These are phyloP conservation scores for Pichia californica DNA, from an alignment of 805 yeast species.

Conservation along the genomic window DNA sequence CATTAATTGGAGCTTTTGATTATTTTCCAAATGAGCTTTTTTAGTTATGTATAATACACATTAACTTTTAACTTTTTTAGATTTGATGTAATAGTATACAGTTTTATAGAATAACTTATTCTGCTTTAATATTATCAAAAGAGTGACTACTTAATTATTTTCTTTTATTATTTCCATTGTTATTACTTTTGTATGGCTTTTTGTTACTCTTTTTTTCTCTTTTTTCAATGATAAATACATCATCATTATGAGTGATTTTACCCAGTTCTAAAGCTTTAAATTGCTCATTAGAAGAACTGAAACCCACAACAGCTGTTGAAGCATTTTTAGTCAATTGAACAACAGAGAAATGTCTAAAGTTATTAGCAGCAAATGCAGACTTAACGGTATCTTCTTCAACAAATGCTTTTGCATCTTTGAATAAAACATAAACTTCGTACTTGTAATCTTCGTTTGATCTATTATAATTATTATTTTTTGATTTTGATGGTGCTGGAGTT, in stretches of 20 bases:
- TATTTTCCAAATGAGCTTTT: too few relatives aligned
- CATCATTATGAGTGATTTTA: neutral
- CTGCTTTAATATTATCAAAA: too few relatives aligned
- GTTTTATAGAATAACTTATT: too few relatives aligned
- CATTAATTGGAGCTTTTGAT: too few relatives aligned
- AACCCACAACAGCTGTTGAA: constrained; percentile 6
- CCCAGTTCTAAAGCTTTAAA: constrained; percentile 1
- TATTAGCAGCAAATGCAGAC: neutral
- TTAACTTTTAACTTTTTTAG: too few relatives aligned
- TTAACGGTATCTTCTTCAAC: neutral
- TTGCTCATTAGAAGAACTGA: constrained; percentile 1
- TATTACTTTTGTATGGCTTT: neutral
- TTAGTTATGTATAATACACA: too few relatives aligned
- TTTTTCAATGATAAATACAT: neutral
- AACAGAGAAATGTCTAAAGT: neutral
- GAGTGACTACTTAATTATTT: neutral
- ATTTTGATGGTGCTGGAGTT: neutral
- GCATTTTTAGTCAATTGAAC: neutral
- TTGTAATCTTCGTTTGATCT: neutral
- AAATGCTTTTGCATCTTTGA: neutral
- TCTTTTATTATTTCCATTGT: neutral
- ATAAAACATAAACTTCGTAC: constrained; percentile 5
- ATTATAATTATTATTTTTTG: neutral
- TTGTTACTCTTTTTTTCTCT: neutral
- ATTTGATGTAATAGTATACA: too few relatives aligned